Percentiles rank a stretch among this genome's conserved stretches.
These are phyloP conservation scores for Sarcodon sp. DNA, from an alignment of 768 basidiomycete genomes.

Conservation along the genomic window DNA sequence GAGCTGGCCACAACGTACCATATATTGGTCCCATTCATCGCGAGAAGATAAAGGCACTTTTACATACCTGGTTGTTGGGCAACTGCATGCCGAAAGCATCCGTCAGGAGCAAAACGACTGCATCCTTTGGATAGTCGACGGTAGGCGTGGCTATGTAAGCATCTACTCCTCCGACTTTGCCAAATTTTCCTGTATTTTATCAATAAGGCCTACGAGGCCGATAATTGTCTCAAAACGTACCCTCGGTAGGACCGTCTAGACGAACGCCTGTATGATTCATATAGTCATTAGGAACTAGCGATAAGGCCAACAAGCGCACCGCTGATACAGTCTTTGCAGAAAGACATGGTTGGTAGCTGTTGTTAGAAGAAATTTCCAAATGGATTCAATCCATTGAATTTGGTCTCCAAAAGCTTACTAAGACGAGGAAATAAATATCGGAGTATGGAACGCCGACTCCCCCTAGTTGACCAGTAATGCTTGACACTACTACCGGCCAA, in stretches of 20 bases:
- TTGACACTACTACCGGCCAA: too few relatives aligned
- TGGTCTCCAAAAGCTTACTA: too few relatives aligned
- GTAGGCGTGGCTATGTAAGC: conserved; percentile 28
- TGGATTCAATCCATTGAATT: too few relatives aligned
- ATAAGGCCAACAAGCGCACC: conserved; percentile 22
- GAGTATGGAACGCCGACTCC: too few relatives aligned
- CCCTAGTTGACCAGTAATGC: too few relatives aligned
- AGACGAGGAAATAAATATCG: too few relatives aligned
- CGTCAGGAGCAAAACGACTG: conserved; percentile 27
- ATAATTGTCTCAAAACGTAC: conserved; percentile 9
- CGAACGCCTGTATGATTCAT: conserved; percentile 15
- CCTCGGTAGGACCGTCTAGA: conserved; percentile 22
- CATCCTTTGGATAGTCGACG: conserved; percentile 24
- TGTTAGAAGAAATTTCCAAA: too few relatives aligned
- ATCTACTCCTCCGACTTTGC: conserved; percentile 21
- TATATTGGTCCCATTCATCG: neutral
- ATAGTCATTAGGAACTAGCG: too few relatives aligned
- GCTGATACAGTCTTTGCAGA: conserved; percentile 42
- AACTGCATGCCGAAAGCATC: conserved; percentile 24
- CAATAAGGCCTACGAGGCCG: neutral
- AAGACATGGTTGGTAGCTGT: too few relatives aligned
- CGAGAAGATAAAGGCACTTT: neutral
- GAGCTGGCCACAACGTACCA: conserved; percentile 15
- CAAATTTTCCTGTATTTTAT: conserved; percentile 15
- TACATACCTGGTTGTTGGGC: conserved; percentile 18